Evolutionary conservation across 2,329 filamentous ascomycete genomes (phyloP), one percentile per base, ranked within the genome.

Genomic region (Paecilomyces fulvus): DNA sequence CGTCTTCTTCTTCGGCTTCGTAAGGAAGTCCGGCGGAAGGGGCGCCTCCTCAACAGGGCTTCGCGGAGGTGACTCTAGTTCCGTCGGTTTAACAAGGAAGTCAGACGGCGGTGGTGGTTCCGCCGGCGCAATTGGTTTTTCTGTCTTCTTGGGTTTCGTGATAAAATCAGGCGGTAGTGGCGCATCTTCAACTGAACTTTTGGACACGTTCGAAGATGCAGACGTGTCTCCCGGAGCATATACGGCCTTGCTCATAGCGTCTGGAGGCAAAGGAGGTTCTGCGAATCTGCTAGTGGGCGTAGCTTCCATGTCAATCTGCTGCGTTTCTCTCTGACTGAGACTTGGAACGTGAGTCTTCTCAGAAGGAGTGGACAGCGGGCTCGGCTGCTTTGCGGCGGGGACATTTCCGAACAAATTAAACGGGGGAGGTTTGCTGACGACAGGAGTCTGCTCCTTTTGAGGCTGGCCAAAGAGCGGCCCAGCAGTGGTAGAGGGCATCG

Each of bases 191-290:
- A 46, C 48, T 43, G 49, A 14, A 43, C 52, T 53, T 50, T 58
- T 59, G 11, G 55, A 49, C 4, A 46, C 10, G 17, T 20, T 49
- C 3, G 74, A 76, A 8, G 76, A 78, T 8, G 71, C 74, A 3
- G 77, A 77, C n/a, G 76, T 78, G 57, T 79, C 77, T 4, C 76
- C 77, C 25, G 76, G 70, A 8, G 72, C 72, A 63, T 78, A 79
- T 11, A 62, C 69, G 37, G 68, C 70, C 63, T 73, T 77, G 58
- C 74, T 79, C n/a, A 74, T 76, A 4, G 77, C 61, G 46, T 79
- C 76, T 14, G 77, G 77, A 3, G 77, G 77, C 33, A 79, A 64
- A 9, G 77, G 77, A 9, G 70, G 59, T 59, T 75, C 71, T 8
- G 68, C 55, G 25, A 68, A 58, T 37, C 68, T 62, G 17, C 68